These are phyloP conservation scores for Alternaria gansuensis DNA, from an alignment of 2,329 filamentous ascomycete species.

Conservation along the genomic window DNA sequence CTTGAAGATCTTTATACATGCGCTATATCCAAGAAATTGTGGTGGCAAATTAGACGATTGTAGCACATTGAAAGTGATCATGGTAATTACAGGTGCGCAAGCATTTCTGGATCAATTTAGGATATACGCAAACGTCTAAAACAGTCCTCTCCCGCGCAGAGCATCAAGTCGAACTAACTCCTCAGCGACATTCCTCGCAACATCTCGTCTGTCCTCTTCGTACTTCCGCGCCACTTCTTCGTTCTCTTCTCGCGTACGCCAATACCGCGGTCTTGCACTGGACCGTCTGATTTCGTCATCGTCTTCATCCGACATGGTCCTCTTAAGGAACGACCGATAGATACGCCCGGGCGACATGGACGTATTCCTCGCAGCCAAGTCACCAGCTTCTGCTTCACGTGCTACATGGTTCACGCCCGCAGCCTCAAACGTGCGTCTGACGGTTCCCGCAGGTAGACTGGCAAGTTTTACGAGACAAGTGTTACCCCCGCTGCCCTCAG, in stretches of 20 bases:
- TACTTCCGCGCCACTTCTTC: slow-evolving; percentile 19
- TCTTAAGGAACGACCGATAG: slow-evolving; percentile 26
- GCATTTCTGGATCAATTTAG: no score
- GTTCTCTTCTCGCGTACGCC: slow-evolving; percentile 26
- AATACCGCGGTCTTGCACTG: slow-evolving; percentile 22
- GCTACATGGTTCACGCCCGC: not conserved
- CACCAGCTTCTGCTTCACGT: not conserved
- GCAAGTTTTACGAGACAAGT: slow-evolving; percentile 17
- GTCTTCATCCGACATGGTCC: slow-evolving; percentile 1
- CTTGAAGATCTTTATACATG: no score
- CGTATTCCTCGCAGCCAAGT: not conserved
- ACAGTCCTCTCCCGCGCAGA: not conserved
- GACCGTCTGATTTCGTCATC: slow-evolving; percentile 19
- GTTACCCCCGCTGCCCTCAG: slow-evolving; percentile 1
- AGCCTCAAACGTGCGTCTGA: slow-evolving; percentile 35
- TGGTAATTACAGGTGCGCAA: not conserved
- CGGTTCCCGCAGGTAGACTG: slow-evolving; percentile 23
- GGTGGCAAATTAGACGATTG: no score
- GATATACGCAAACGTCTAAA: not conserved
- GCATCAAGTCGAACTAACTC: slow-evolving; percentile 15
- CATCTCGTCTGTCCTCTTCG: slow-evolving; percentile 21
- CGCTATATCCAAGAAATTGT: no score
- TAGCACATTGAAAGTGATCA: not conserved
- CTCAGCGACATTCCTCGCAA: slow-evolving; percentile 18
- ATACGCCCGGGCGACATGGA: slow-evolving; percentile 4